Evolutionary conservation across 192 early-diverging fungal species (phyloP).

Genomic region (Powellomyces hirtus): DNA sequence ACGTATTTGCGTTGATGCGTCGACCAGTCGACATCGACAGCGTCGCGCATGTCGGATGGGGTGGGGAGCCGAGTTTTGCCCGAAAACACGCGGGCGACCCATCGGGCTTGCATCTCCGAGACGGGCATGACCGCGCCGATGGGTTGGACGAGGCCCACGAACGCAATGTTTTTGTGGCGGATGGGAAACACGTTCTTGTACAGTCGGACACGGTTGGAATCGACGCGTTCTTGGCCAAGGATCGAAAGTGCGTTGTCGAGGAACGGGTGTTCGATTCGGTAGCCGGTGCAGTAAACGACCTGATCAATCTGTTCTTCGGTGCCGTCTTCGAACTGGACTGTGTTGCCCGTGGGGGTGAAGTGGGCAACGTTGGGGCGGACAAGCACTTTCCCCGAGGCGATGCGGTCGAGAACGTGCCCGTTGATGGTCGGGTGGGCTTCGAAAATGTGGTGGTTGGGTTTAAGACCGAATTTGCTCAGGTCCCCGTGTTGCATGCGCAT

Average conservation of each 20-base stretch:
- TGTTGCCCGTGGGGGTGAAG: conserved; percentile 10
- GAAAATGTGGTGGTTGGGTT: conserved; percentile 36
- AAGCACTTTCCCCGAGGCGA: conserved; percentile 50
- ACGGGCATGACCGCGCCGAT: conserved; percentile 56
- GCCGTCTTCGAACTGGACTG: conserved; percentile 58
- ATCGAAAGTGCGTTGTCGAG: conserved; percentile 43
- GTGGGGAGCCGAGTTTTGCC: conserved; percentile 42
- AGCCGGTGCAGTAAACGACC: conserved; percentile 66
- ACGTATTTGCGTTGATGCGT: conserved; percentile 20
- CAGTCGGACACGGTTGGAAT: conserved; percentile 47
- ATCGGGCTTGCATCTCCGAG: conserved; percentile 55
- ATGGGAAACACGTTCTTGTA: conserved; percentile 61
- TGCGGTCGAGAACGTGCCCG: conserved; percentile 46
- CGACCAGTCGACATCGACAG: conserved; percentile 26
- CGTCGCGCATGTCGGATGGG: conserved; percentile 44
- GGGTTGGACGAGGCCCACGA: conserved; percentile 56
- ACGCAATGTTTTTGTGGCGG: conserved; percentile 52
- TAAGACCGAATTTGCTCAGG: conserved; percentile 36
- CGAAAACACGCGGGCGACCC: conserved; percentile 42
- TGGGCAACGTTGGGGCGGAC: conserved; percentile 47
- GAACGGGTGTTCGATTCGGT: conserved; percentile 50
- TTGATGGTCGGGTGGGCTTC: conserved; percentile 51
- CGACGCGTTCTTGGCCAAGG: conserved; percentile 33
- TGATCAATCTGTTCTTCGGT: conserved; percentile 52
- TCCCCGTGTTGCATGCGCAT: conserved; percentile 34